These are phyloP conservation scores for Colletotrichum karsti DNA, from an alignment of 2,329 filamentous ascomycete species.

Conservation along the genomic window DNA sequence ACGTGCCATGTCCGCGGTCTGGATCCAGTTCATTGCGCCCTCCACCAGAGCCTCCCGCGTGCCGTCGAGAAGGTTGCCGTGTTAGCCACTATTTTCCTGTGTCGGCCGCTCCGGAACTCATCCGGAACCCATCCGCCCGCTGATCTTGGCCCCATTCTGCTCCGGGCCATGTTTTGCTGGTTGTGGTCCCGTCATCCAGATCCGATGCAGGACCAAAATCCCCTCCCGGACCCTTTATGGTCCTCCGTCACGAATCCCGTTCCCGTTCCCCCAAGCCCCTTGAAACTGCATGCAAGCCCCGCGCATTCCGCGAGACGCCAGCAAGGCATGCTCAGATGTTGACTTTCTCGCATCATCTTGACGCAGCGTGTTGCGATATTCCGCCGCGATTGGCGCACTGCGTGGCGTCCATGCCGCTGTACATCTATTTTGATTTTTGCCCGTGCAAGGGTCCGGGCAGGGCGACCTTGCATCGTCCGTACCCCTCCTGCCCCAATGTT, in stretches of 20 bases:
- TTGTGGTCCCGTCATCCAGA: neutral
- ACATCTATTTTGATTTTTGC: neutral
- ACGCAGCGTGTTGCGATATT: neutral
- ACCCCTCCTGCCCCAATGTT: neutral
- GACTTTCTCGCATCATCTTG: neutral
- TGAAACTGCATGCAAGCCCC: slow-evolving; percentile 10
- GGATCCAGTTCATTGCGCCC: neutral
- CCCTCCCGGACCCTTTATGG: neutral
- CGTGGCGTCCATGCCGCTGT: neutral
- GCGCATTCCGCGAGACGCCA: slow-evolving; percentile 1
- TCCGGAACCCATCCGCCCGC: too few relatives aligned
- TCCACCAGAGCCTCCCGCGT: slow-evolving; percentile 5
- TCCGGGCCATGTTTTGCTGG: slow-evolving; percentile 1
- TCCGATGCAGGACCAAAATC: neutral
- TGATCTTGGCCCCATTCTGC: slow-evolving; percentile 12
- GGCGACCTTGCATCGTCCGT: neutral
- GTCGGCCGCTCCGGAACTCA: slow-evolving; percentile 14
- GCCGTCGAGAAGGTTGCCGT: neutral
- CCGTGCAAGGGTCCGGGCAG: neutral
- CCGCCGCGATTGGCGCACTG: neutral
- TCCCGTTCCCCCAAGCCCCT: neutral
- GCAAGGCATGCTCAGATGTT: neutral
- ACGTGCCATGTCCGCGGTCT: neutral
- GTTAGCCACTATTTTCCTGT: slow-evolving; percentile 13
- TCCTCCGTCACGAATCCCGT: neutral